A percentile compares a stretch with the other conserved stretches of the same genome.
These are phyloP conservation scores for Cyclostephanos tholiformis DNA, from an alignment of 108 stramenopile genomes.

Conservation along the genomic window DNA sequence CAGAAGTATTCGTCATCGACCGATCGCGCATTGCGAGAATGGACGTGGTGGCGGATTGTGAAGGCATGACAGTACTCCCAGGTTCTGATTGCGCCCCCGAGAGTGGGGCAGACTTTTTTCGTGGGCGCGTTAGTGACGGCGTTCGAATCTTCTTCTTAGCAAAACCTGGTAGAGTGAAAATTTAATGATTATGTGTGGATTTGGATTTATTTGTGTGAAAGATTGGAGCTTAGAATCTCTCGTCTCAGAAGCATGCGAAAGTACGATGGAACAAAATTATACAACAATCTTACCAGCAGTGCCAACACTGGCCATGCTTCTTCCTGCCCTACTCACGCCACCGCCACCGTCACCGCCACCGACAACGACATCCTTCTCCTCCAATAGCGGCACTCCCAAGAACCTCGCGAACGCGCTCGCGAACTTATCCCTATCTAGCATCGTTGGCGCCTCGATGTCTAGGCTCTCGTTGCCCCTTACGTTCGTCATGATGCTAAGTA, in stretches of 20 bases:
- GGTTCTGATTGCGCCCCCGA: slow-evolving; percentile 38
- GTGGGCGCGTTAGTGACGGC: slow-evolving; percentile 32
- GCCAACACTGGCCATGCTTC: neutral
- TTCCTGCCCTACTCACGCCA: slow-evolving; percentile 6
- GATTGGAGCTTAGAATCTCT: neutral
- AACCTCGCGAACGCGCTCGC: slow-evolving; percentile 82
- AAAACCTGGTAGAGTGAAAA: neutral
- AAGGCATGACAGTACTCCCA: neutral
- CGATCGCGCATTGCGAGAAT: slow-evolving; percentile 24
- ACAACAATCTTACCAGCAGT: neutral
- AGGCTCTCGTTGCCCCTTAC: slow-evolving; percentile 51
- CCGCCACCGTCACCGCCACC: slow-evolving; percentile 3
- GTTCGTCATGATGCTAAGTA: slow-evolving; percentile 71
- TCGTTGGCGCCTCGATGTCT: slow-evolving; percentile 88
- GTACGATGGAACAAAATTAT: neutral
- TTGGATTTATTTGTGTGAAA: neutral
- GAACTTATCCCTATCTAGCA: slow-evolving; percentile 86
- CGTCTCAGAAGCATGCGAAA: neutral
- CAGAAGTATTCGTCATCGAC: slow-evolving; percentile 12
- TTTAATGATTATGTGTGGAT: neutral
- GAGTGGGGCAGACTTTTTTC: slow-evolving; percentile 16
- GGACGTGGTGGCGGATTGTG: neutral
- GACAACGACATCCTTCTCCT: slow-evolving; percentile 24
- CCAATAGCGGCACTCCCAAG: slow-evolving; percentile 69
- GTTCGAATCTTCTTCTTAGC: slow-evolving; percentile 43